Base-by-base conservation (phyloP, 441 rosid species). In the Mallotus repandus region DNA sequence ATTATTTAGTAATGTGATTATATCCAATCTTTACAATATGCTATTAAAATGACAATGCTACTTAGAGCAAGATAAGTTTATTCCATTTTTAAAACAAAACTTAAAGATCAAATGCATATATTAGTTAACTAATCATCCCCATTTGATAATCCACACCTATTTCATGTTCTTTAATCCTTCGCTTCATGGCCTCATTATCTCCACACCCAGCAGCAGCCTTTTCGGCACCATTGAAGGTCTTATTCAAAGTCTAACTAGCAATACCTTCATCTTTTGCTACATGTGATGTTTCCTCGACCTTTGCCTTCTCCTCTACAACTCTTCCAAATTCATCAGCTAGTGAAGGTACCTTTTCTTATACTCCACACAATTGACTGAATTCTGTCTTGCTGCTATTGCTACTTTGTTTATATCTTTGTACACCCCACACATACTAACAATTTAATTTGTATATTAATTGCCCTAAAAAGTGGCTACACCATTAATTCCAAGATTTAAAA, bases 221-320 rank as follows among this genome's bases (percentile, higher is more conserved):
- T 57, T 66, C 72, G 0, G 38, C 14, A 50, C 50, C 78, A 38
- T 76, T 75, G 1, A 0, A 14, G 0, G 71, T 11, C 62, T 69
- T 76, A 2, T 73, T 76, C 8, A 22, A 0, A 0, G 77, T 74
- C 69, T 76, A 79, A 16, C 75, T 71, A 0, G 73, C 78, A 13
- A 55, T 2, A 2, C 79, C 72, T 71, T 74, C 66, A 35, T 79
- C 63, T 1, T 21, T 64, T 0, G 29, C 48, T 10, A 29, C 54
- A 4, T 18, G 54, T 2, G 29, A 29, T 43, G 38, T 43, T 2
- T 67, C 59, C 16, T 59, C 46, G 0, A 49, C 73, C 50, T 67
- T 67, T 13, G 57, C 56, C 69, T 77, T 82, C 63, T 82, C 80
- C 75, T 76, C 71, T 0, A 76, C 80, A 1, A 83, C 78, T 57